Base-by-base conservation (phyloP, 257 asterid genomes). In the Solanum okadae region DNA sequence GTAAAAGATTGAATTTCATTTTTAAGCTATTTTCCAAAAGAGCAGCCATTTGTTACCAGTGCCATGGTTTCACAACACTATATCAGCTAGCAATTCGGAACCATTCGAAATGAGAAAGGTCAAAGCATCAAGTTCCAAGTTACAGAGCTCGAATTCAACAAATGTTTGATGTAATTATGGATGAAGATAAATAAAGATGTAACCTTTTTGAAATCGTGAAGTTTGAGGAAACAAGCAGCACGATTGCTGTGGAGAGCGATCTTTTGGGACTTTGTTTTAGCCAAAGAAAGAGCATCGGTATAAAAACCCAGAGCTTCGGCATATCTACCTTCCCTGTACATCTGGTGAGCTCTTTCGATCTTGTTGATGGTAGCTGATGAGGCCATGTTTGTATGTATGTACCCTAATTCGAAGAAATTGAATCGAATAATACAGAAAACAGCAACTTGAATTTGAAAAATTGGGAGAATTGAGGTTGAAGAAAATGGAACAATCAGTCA, bases 171-270 rank as follows among this genome's bases (percentile, higher is more conserved):
- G 34, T 40, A 77, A 77, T 40, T 40, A n/a, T 75, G 16, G 52
- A 61, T 79, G 86, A 72, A 81, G 67, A 10, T 7, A 85, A n/a
- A 67, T n/a, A 86, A 38, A 34, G 11, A 73, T 5, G 9, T 2
- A 5, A 97, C 99, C 99, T 94, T 94, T 81, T 88, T 91, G 93
- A 97, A 97, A 88, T 91, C 92, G 87, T 94, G 98, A 88, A 97
- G 99, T 89, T 95, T 95, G 87, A 97, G 93, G 88, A 86, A 95
- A 91, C 99, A 97, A 79, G 99, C 99, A 89, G 99, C 99, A 18
- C 99, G 98, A 88, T 97, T 97, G 91, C 99, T 97, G 90, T 97
- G 99, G 71, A 97, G 97, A 33, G 99, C 99, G 87, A 97, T 95
- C 93, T 89, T 94, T 90, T 96, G 99, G 77, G 98, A 95, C 70